A percentile compares a stretch with the other conserved stretches of the same genome.
Conservation (phyloP, 2,329 filamentous ascomycete genomes). For the Neonectria punicea region DNA sequence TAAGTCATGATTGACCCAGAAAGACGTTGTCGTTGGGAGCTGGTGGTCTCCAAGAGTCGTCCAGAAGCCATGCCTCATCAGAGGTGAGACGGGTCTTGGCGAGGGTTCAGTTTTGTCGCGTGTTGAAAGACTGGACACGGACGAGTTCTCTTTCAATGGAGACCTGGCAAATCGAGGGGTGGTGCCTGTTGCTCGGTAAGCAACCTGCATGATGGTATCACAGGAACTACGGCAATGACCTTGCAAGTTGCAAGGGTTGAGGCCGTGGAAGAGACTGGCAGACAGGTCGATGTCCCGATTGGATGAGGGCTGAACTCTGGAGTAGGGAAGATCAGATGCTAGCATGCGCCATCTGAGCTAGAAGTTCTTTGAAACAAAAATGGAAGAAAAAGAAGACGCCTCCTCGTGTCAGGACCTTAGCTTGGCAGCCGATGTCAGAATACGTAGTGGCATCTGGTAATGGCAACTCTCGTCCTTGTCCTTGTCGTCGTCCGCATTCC, state of each 20-base stretch:
- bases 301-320: neutral
- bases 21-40: neutral
- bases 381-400: neutral
- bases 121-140: conserved; percentile 8
- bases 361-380: neutral
- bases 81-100: conserved; percentile 25
- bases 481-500: neutral
- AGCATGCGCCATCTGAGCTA: neutral
- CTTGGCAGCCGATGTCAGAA: neutral
- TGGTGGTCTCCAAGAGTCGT: neutral
- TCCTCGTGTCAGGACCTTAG: neutral
- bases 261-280: conserved; percentile 6
- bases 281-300: conserved; percentile 7
- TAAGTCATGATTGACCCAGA: conserved; percentile 23
- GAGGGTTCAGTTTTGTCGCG: neutral
- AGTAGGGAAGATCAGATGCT: neutral
- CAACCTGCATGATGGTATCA: conserved; percentile 10
- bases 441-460: neutral
- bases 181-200: conserved; percentile 6
- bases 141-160: conserved; percentile 1
- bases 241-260: conserved; percentile 17
- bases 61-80: conserved; percentile 23
- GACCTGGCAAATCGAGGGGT: neutral
- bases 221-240: conserved; percentile 13
- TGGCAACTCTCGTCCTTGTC: neutral